Evolutionary conservation across 1,284 basidiomycete genomes (phyloP).

Genomic region (Sutorius eximius): DNA sequence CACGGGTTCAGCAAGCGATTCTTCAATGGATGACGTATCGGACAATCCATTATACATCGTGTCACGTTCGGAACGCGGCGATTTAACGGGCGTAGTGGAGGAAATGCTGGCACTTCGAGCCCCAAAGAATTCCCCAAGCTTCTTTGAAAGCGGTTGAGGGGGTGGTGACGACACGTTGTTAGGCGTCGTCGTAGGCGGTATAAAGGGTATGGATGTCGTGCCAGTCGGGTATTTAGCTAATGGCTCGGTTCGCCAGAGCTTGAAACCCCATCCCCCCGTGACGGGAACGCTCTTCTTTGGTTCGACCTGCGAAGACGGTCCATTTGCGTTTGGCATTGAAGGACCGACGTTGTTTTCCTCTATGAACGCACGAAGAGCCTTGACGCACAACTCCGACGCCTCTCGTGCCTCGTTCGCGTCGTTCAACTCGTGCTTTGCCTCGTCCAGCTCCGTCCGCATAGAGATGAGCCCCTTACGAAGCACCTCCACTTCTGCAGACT

Average conservation of each 20-base stretch:
- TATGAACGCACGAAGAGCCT: constrained; percentile 83
- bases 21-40: constrained; percentile 52
- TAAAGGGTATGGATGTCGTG: constrained; percentile 30
- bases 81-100: constrained; percentile 38
- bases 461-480: constrained; percentile 63
- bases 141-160: constrained; percentile 49
- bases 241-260: constrained; percentile 58
- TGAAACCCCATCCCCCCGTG: constrained; percentile 54
- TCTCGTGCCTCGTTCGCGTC: constrained; percentile 83
- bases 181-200: constrained; percentile 32
- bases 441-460: constrained; percentile 61
- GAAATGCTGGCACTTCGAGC: constrained; percentile 52
- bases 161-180: constrained; percentile 25
- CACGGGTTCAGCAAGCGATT: constrained; percentile 47
- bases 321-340: constrained; percentile 23
- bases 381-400: constrained; percentile 84
- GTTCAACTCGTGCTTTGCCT: constrained; percentile 61
- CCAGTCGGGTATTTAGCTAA: constrained; percentile 27
- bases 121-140: constrained; percentile 68
- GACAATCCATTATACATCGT: constrained; percentile 48
- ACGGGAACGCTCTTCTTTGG: constrained; percentile 34
- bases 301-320: constrained; percentile 41
- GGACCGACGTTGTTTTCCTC: constrained; percentile 65
- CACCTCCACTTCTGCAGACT: constrained; percentile 47
- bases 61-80: constrained; percentile 38